Evolutionary conservation across 2,329 filamentous ascomycete species (phyloP), one percentile per base, ranked within the genome.

Genomic region (Cladosporium sp.): DNA sequence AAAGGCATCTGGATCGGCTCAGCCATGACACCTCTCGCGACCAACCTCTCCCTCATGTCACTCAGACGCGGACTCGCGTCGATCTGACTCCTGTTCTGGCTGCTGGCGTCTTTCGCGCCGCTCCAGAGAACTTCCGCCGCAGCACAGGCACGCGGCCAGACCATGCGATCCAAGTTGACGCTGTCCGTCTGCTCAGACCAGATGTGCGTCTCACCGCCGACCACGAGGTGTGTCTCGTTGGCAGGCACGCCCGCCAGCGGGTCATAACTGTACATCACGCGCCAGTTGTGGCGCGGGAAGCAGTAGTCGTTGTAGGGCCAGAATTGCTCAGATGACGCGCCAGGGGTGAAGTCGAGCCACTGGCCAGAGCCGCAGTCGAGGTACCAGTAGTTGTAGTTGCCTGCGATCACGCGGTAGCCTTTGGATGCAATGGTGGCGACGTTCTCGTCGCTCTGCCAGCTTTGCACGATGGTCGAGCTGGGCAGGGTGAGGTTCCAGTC

Each of bases 221-320:
- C 73, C 2, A 96, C 87, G 12, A 90, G 81, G 68, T 87, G 80
- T 25, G 84, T 83, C 43, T 84, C 73, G 25, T 85, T 79, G 9
- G 74, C 75, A 0, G 87, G 82, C 4, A 96, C 79, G 47, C 83
- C 84, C 2, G 76, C 79, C 3, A 86, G 76, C 0, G 91, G 91
- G 70, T 96, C 87, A 73, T 93, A 89, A 19, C 85, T 83, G 79
- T 96, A 96, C 60, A 93, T 82, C 28, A 90, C 78, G 6, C 85
- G 83, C 92, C 92, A 96, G 75, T 84, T 89, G 77, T 96, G 91
- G 69, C 80, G 80, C 1, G 92, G 92, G 0, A 78, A 77, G 75
- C 91, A 96, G 82, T 92, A 96, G 76, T 95, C 90, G 60, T 78
- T 75, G 77, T 89, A 96, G 0, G 90, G 90, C 70, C 82, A 90